phyloP scores from a whole-genome alignment of 2,329 filamentous ascomycete species.

The Calonectria hawksworthii region DNA sequence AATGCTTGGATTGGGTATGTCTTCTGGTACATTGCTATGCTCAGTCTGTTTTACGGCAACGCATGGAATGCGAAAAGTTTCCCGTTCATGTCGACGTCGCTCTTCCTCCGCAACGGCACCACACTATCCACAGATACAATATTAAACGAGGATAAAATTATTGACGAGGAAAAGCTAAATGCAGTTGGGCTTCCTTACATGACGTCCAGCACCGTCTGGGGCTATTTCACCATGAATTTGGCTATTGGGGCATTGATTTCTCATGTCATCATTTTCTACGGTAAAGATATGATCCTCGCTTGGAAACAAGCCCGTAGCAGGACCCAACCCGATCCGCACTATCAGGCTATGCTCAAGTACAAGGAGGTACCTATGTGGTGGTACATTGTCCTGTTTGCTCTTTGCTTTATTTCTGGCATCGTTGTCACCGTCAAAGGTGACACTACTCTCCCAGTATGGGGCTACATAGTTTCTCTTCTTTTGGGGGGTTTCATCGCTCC shows the following conservation, averaged over 20 bases:
- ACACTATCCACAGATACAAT: neutral
- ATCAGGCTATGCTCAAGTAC: conserved; percentile 1
- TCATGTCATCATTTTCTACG: neutral
- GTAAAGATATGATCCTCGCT: neutral
- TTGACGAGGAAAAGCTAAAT: neutral
- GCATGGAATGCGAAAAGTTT: conserved; percentile 52
- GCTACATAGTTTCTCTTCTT: neutral
- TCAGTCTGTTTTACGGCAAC: conserved; percentile 57
- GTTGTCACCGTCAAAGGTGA: neutral
- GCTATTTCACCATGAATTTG: conserved; percentile 1
- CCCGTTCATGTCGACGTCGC: conserved; percentile 50
- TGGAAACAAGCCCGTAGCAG: neutral
- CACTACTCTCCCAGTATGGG: neutral
- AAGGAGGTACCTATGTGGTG: neutral
- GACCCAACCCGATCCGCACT: neutral
- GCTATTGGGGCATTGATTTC: conserved; percentile 1
- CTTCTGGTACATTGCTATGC: conserved; percentile 52
- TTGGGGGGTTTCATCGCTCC: neutral
- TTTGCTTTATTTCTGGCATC: conserved; percentile 6
- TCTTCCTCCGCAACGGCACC: conserved; percentile 37
- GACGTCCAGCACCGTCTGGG: neutral
- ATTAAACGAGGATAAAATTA: neutral
- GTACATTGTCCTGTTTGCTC: neutral
- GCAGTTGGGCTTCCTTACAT: neutral
- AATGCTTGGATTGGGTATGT: conserved; percentile 38